These are phyloP conservation scores for Saccharomyces hybrid DNA, from an alignment of 1,139 yeast genomes.

Conservation along the genomic window DNA sequence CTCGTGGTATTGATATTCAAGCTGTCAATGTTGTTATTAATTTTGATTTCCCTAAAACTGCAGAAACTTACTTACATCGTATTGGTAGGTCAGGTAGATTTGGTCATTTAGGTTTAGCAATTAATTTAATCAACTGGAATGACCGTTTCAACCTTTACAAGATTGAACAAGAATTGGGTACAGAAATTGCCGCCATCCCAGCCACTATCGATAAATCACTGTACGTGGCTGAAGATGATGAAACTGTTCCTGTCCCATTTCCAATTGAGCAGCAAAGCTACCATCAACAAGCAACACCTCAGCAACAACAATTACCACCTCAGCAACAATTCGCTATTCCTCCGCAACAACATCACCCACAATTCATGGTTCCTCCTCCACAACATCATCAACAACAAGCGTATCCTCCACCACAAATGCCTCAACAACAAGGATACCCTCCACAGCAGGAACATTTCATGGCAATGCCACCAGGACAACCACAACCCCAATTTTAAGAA, in stretches of 20 bases:
- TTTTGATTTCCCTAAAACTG: constrained; percentile 96
- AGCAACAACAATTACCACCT: constrained; percentile 10
- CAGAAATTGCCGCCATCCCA: constrained; percentile 95
- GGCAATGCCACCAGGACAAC: constrained; percentile 4
- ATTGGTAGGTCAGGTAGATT: constrained; percentile 99
- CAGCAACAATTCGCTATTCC: constrained; percentile 17
- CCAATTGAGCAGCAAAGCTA: constrained; percentile 42
- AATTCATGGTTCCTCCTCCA: constrained; percentile 11
- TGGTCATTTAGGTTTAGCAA: constrained; percentile 96
- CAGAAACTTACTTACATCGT: constrained; percentile 95
- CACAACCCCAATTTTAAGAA: constrained; percentile 8
- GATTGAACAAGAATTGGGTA: constrained; percentile 94
- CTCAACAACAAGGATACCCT: constrained; percentile 11
- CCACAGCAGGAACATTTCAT: constrained; percentile 8
- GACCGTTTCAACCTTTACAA: constrained; percentile 89
- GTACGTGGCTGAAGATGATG: constrained; percentile 77
- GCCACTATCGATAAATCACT: constrained; percentile 77
- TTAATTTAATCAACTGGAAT: constrained; percentile 92
- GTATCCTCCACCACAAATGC: constrained; percentile 9
- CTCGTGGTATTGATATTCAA: constrained; percentile 98
- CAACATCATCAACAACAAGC: constrained; percentile 10
- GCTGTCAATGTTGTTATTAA: constrained; percentile 97
- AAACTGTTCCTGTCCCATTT: constrained; percentile 79
- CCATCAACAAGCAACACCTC: constrained; percentile 13
- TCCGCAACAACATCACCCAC: constrained; percentile 20